Evolutionary conservation across 176 grass and related monocot species (phyloP).

Genomic region (Carex parvula): DNA sequence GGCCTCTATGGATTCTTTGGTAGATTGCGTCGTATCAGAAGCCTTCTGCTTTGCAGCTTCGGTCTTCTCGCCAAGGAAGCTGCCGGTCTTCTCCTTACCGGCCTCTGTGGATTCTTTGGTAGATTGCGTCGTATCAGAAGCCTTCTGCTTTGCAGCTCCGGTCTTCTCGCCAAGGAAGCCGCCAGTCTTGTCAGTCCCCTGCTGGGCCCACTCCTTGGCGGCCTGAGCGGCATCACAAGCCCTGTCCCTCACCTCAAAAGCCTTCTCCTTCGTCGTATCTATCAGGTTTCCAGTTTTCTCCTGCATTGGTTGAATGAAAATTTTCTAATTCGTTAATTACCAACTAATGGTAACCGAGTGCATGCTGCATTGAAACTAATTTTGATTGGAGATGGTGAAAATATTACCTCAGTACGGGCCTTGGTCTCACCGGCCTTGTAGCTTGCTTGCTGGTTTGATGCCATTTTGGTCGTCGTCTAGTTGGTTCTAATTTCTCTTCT

Average conservation of each 20-base stretch:
- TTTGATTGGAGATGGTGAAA: neutral
- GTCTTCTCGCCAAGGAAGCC: constrained; percentile 30
- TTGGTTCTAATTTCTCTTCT: neutral
- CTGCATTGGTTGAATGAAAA: constrained; percentile 24
- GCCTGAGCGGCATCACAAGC: constrained; percentile 21
- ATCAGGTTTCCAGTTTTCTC: constrained; percentile 42
- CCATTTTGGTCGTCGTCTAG: constrained; percentile 24
- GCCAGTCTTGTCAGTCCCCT: constrained; percentile 32
- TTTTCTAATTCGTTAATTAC: neutral
- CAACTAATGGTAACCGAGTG: neutral
- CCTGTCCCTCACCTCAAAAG: neutral
- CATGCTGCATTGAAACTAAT: neutral
- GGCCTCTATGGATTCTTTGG: too few relatives aligned
- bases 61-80: too few relatives aligned
- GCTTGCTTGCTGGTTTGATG: constrained; percentile 49
- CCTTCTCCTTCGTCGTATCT: constrained; percentile 24
- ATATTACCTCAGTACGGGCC: constrained; percentile 50
- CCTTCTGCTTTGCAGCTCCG: constrained; percentile 31
- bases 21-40: too few relatives aligned
- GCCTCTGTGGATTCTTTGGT: too few relatives aligned
- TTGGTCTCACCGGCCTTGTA: constrained; percentile 65
- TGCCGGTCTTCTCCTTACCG: too few relatives aligned
- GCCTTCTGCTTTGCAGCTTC: too few relatives aligned
- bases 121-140: too few relatives aligned
- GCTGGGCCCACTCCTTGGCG: constrained; percentile 11